phyloP scores from a whole-genome alignment of 139 green algal genomes.

The Tetraselmis striata region DNA sequence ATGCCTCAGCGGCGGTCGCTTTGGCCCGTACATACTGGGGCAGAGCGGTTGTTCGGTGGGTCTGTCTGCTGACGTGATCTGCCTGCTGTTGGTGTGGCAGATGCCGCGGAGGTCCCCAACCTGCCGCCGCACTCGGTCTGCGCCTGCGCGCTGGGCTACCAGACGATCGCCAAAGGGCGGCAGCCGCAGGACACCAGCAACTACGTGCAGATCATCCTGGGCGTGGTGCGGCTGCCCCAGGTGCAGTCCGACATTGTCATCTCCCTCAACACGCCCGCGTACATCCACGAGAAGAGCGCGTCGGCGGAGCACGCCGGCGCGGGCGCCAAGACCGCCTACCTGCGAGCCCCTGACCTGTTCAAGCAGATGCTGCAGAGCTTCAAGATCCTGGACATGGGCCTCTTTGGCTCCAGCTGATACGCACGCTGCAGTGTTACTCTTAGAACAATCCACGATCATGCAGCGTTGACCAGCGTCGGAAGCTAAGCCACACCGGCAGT shows the following conservation, averaged over 20 bases:
- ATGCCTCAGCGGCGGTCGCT: too few relatives aligned
- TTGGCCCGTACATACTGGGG: too few relatives aligned
- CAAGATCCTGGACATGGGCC: slow-evolving; percentile 35
- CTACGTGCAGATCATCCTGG: slow-evolving; percentile 28
- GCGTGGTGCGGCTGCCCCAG: slow-evolving; percentile 42
- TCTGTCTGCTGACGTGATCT: too few relatives aligned
- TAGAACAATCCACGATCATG: too few relatives aligned
- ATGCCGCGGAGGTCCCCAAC: slow-evolving; percentile 2
- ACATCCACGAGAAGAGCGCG: slow-evolving; percentile 33
- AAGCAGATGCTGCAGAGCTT: slow-evolving; percentile 32
- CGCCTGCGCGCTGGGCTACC: background rate
- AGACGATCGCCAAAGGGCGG: slow-evolving; percentile 18
- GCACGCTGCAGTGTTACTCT: too few relatives aligned
- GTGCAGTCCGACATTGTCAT: slow-evolving; percentile 43
- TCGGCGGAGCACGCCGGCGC: slow-evolving; percentile 37
- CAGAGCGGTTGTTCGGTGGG: too few relatives aligned
- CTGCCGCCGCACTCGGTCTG: background rate
- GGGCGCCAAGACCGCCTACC: slow-evolving; percentile 24
- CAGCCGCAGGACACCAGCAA: slow-evolving; percentile 18
- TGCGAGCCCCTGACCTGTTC: slow-evolving; percentile 27
- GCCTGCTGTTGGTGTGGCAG: too few relatives aligned
- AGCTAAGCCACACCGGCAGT: too few relatives aligned
- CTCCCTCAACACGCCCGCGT: slow-evolving; percentile 49
- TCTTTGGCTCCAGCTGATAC: slow-evolving; percentile 42
- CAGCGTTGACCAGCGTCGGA: too few relatives aligned